Evolutionary conservation across 305 asterid species (phyloP).

Genomic region (Fraxinus paxiana): DNA sequence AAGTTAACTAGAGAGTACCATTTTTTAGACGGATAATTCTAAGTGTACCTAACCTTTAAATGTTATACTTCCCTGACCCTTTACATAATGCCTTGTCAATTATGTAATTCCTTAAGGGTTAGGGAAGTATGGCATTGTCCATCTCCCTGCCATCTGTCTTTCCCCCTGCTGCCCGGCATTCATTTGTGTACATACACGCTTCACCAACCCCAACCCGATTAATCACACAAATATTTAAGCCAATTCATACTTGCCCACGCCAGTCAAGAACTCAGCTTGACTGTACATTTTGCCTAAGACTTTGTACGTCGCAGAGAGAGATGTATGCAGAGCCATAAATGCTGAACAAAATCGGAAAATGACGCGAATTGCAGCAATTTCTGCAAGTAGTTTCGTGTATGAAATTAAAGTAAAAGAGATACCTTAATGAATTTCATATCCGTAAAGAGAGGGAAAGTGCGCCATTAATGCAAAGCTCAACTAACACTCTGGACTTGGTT

Average conservation of each 20-base stretch:
- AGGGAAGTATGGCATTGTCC: no score
- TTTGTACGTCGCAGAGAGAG: slow-evolving; percentile 13
- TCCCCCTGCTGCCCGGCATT: neutral
- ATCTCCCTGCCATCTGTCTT: slow-evolving; percentile 26
- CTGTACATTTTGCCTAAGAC: slow-evolving; percentile 22
- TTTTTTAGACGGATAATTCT: no score
- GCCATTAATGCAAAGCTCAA: slow-evolving; percentile 53
- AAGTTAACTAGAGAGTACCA: no score
- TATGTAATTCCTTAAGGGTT: no score
- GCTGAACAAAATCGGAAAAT: neutral
- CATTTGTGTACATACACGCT: slow-evolving; percentile 5
- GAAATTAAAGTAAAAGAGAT: neutral
- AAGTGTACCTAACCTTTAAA: no score
- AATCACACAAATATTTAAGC: neutral
- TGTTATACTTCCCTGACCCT: no score
- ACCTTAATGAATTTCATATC: neutral
- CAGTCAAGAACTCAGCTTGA: neutral
- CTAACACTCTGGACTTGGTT: slow-evolving; percentile 22
- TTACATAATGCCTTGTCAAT: no score
- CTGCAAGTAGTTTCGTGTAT: no score
- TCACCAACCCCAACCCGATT: neutral
- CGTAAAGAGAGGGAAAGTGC: neutral
- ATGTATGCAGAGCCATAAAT: slow-evolving; percentile 24
- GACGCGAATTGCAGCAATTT: neutral
- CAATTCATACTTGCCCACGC: neutral